These are phyloP conservation scores for Monoraphidium neglectum DNA, from an alignment of 139 green algal species.

Conservation along the genomic window DNA sequence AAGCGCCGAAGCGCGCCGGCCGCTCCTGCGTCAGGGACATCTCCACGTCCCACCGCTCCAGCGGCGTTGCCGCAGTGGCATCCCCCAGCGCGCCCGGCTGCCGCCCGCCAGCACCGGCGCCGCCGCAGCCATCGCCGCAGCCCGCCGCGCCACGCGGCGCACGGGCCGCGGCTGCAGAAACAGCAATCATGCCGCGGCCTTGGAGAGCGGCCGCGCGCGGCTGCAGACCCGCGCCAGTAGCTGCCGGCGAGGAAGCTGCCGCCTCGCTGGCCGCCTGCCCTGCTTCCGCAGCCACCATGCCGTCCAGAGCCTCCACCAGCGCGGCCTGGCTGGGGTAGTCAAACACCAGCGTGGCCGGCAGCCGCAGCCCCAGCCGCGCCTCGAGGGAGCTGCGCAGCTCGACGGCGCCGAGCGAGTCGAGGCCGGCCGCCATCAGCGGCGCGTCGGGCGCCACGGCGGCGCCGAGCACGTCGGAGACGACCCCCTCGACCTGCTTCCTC, in stretches of 20 bases:
- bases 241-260: no score
- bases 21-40: conserved; percentile 25
- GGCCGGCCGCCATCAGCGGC: conserved; percentile 69
- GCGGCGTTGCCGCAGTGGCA: conserved; percentile 19
- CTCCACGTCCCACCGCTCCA: conserved; percentile 59
- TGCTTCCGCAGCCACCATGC: not conserved
- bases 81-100: conserved; percentile 18
- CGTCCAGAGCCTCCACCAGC: conserved; percentile 16
- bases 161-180: not conserved
- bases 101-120: not conserved
- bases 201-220: no score
- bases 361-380: conserved; percentile 20
- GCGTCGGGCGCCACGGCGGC: conserved; percentile 37
- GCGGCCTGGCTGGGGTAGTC: conserved; percentile 23
- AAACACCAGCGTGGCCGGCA: conserved; percentile 30
- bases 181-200: not conserved
- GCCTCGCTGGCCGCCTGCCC: not conserved
- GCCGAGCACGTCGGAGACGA: no score
- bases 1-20: conserved; percentile 65
- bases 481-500: no score
- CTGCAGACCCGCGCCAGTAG: no score
- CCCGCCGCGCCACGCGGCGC: not conserved
- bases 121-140: not conserved
- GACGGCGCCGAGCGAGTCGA: conserved; percentile 80
- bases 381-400: conserved; percentile 85